phyloP scores from a whole-genome alignment of 1,139 yeast genomes.

The Debaryomyces subglobosus region DNA sequence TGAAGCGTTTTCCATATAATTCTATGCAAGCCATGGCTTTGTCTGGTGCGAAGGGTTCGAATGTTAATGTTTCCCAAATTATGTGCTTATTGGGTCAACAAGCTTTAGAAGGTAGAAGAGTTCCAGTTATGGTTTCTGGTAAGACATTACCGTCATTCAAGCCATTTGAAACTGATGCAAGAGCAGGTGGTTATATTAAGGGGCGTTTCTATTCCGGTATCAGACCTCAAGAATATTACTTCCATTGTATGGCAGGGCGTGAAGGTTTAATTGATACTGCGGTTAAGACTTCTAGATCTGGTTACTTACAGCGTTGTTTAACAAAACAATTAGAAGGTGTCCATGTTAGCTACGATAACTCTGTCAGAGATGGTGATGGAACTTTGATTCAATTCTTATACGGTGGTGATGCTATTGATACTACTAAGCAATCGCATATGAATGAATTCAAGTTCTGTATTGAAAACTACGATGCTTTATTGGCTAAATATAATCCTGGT shows the following conservation, averaged over 20 bases:
- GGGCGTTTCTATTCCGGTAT: constrained; percentile 98
- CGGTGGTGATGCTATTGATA: constrained; percentile 97
- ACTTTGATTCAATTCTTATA: constrained; percentile 90
- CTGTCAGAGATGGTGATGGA: constrained; percentile 96
- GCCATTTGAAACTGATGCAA: constrained; percentile 94
- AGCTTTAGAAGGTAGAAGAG: constrained; percentile 98
- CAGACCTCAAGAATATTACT: constrained; percentile 98
- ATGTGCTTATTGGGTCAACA: constrained; percentile 99
- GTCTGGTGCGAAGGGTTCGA: constrained; percentile 99
- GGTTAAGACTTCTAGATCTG: constrained; percentile 97
- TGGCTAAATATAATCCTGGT: constrained; percentile 86
- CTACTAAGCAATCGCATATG: constrained; percentile 93
- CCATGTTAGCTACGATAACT: constrained; percentile 89
- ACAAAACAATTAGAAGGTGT: constrained; percentile 98
- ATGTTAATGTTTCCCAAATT: constrained; percentile 97
- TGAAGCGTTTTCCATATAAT: constrained; percentile 93
- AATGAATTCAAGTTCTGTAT: constrained; percentile 90
- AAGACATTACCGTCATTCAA: constrained; percentile 96
- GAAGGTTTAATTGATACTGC: constrained; percentile 99
- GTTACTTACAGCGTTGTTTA: constrained; percentile 97
- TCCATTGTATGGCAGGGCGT: constrained; percentile 99
- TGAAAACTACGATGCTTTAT: constrained; percentile 85
- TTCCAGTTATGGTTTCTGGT: constrained; percentile 98
- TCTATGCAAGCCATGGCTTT: constrained; percentile 99
- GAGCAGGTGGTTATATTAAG: constrained; percentile 98